These are phyloP conservation scores for Boletus tomentosulus DNA, from an alignment of 768 basidiomycete species.

Conservation along the genomic window DNA sequence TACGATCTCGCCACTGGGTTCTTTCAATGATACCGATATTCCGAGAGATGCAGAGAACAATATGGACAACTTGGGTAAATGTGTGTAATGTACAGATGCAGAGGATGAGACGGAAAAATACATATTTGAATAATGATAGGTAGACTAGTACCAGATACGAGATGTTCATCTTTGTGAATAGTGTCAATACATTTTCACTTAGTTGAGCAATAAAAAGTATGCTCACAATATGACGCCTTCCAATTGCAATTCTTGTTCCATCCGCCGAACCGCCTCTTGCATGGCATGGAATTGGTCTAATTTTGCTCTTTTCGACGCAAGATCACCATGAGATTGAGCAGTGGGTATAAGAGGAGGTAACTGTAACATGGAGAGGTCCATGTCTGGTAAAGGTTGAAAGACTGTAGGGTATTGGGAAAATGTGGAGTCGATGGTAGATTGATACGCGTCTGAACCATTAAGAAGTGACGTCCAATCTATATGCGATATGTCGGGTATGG, in stretches of 20 bases:
- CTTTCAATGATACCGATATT: conserved; percentile 2
- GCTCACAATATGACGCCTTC: conserved; percentile 17
- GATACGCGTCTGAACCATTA: not conserved
- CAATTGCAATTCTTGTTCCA: conserved; percentile 31
- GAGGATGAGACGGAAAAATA: conserved; percentile 3
- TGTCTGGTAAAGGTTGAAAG: conserved; percentile 14
- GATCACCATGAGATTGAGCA: not conserved
- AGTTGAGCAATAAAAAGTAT: no score
- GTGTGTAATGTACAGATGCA: not conserved
- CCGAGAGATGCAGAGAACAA: not conserved
- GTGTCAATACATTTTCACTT: not conserved
- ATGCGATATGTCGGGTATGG: conserved; percentile 1
- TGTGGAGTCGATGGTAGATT: not conserved
- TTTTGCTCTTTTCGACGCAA: conserved; percentile 12
- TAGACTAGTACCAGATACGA: not conserved
- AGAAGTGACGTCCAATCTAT: conserved; percentile 19
- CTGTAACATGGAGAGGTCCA: conserved; percentile 27
- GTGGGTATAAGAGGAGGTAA: conserved; percentile 5
- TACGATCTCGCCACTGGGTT: not conserved
- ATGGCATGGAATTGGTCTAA: conserved; percentile 23
- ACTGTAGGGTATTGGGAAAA: conserved; percentile 1
- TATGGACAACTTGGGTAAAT: not conserved
- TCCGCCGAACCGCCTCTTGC: conserved; percentile 32
- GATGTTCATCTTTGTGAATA: conserved; percentile 4
- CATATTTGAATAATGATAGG: conserved; percentile 20